A percentile compares a stretch with the other conserved stretches of the same genome.
Evolutionary conservation across 139 green algal genomes (phyloP).

Genomic region (Micromonas pusilla): DNA sequence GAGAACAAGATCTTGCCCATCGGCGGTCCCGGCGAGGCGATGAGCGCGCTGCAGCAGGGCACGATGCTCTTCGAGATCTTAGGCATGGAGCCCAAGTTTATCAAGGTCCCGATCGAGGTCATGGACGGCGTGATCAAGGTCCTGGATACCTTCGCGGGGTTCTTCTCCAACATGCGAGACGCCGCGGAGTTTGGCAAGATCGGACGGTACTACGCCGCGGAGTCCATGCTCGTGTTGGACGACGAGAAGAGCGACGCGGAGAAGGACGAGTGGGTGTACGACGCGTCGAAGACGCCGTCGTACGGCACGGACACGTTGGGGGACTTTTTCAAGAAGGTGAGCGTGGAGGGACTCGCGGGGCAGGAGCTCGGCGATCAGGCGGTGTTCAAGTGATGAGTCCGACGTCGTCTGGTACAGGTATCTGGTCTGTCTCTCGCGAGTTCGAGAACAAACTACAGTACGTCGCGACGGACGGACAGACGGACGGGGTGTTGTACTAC

Average conservation of each 20-base stretch:
- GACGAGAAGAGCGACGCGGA: too few species aligned
- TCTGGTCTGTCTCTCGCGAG: too few species aligned
- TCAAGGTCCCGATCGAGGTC: slow-evolving; percentile 84
- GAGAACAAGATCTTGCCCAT: slow-evolving; percentile 82
- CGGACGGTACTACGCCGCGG: slow-evolving; percentile 93
- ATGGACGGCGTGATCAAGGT: slow-evolving; percentile 91
- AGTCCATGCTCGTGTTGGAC: slow-evolving; percentile 95
- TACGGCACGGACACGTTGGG: slow-evolving; percentile 93
- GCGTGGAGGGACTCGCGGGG: slow-evolving; percentile 64
- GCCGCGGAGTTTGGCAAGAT: slow-evolving; percentile 85
- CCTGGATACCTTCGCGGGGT: slow-evolving; percentile 69
- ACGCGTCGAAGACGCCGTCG: slow-evolving; percentile 73
- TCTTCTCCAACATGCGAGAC: slow-evolving; percentile 79
- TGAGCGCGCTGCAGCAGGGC: slow-evolving; percentile 81
- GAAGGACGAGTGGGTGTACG: slow-evolving; percentile 60
- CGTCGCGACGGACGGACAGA: too few species aligned
- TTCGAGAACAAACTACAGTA: too few species aligned
- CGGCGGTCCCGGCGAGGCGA: slow-evolving; percentile 80
- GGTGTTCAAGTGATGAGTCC: slow-evolving; percentile 58
- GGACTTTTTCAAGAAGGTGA: slow-evolving; percentile 72
- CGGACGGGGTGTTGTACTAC: too few species aligned
- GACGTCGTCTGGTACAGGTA: too few species aligned
- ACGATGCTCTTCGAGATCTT: slow-evolving; percentile 86
- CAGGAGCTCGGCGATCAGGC: slow-evolving; percentile 91
- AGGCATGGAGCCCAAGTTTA: slow-evolving; percentile 69